Percentiles rank a stretch among this genome's conserved stretches.
Evolutionary conservation across 2,329 filamentous ascomycete genomes (phyloP).

Genomic region (Exophiala oligosperma): DNA sequence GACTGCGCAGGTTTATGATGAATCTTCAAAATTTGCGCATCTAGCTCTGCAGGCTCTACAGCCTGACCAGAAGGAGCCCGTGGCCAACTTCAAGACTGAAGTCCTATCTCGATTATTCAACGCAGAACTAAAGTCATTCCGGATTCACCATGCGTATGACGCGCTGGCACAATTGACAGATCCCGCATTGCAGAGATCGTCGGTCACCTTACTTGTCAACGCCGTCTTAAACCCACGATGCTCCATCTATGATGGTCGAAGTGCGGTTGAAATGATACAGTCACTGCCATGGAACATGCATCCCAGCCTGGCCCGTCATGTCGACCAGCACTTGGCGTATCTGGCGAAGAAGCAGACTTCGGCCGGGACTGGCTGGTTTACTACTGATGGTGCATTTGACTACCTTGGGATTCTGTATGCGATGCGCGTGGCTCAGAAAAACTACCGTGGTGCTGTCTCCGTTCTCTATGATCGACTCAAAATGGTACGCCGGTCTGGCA

Average conservation of each 20-base stretch:
- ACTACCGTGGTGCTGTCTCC: constrained; percentile 76
- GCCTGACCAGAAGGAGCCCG: constrained; percentile 35
- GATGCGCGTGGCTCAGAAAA: constrained; percentile 78
- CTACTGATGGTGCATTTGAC: constrained; percentile 49
- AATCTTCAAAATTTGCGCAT: constrained; percentile 79
- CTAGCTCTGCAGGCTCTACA: constrained; percentile 67
- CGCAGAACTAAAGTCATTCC: constrained; percentile 73
- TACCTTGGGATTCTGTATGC: constrained; percentile 90
- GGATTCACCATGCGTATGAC: constrained; percentile 80
- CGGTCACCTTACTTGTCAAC: constrained; percentile 66
- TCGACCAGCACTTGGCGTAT: constrained; percentile 75
- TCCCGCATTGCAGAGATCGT: constrained; percentile 68
- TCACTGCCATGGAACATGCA: constrained; percentile 66
- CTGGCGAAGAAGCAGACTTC: constrained; percentile 70
- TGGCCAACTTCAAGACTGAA: constrained; percentile 58
- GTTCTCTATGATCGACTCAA: constrained; percentile 36
- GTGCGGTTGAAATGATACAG: constrained; percentile 65
- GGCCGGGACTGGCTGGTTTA: constrained; percentile 39
- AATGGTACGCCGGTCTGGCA: constrained; percentile 35
- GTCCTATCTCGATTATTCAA: constrained; percentile 83
- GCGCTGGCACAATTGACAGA: constrained; percentile 74
- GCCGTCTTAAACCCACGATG: constrained; percentile 38
- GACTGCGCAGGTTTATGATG: constrained; percentile 71
- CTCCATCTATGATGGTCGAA: constrained; percentile 28
- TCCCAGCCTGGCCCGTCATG: constrained; percentile 70